phyloP scores from a whole-genome alignment of 257 asterid species.

The Solanum bulbocastanum region DNA sequence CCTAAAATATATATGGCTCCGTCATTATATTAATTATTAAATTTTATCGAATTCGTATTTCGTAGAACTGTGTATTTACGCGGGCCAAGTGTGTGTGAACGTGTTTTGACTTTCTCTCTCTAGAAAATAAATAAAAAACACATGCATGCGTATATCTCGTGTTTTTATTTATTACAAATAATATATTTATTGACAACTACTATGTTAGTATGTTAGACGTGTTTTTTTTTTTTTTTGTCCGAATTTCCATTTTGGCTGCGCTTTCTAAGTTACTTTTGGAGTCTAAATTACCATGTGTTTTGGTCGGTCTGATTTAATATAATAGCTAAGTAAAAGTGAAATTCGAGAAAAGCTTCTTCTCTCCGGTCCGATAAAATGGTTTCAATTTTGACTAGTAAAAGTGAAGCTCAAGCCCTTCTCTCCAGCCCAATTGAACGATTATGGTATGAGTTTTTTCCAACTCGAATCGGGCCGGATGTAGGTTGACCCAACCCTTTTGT shows the following conservation, averaged over 20 bases:
- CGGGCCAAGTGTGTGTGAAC: neutral
- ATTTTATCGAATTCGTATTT: neutral
- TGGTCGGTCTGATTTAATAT: fast-evolving
- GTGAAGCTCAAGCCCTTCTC: neutral
- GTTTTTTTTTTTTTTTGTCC: neutral
- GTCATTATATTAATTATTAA: neutral
- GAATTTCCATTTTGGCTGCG: neutral
- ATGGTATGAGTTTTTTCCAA: neutral
- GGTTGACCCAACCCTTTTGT: no score
- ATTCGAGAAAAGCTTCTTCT: no score
- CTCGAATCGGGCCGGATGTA: neutral
- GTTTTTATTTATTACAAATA: neutral
- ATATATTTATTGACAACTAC: no score
- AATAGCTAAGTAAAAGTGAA: no score
- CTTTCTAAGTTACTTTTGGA: neutral
- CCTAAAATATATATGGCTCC: no score
- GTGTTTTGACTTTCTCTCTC: slow-evolving; percentile 5
- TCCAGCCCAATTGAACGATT: neutral
- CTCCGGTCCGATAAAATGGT: no score
- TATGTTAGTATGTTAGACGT: neutral
- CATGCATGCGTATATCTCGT: slow-evolving; percentile 7
- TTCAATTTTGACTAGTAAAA: no score
- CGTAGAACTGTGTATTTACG: neutral
- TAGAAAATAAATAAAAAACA: neutral
- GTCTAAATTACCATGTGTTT: no score